phyloP scores from a whole-genome alignment of 352 stramenopile genomes.

The Aphanomyces stellatus region DNA sequence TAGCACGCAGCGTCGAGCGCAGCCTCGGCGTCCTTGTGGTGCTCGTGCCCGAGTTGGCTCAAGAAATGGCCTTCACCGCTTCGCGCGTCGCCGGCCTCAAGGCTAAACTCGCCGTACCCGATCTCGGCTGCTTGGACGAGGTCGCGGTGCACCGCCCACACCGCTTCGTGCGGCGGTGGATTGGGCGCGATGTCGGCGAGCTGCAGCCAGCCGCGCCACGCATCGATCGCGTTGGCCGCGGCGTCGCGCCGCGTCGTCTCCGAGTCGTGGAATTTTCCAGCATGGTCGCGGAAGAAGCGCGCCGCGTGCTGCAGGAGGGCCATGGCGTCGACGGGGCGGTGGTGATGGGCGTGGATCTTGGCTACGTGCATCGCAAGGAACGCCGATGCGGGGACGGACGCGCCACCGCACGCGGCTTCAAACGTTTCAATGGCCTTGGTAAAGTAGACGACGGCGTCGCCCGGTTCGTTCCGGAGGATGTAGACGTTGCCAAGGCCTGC shows the following conservation, averaged over 20 bases:
- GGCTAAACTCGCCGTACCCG: constrained; percentile 54
- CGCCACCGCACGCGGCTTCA: constrained; percentile 42
- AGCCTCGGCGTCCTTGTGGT: constrained; percentile 26
- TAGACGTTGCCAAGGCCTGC: constrained; percentile 48
- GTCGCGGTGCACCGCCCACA: constrained; percentile 33
- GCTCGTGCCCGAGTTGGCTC: constrained; percentile 28
- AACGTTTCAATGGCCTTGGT: constrained; percentile 41
- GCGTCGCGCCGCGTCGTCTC: constrained; percentile 49
- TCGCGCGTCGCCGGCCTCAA: constrained; percentile 42
- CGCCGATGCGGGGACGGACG: constrained; percentile 41
- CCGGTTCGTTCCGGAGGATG: constrained; percentile 27
- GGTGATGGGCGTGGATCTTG: constrained; percentile 38
- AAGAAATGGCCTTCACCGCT: constrained; percentile 34
- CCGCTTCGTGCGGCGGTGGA: no score
- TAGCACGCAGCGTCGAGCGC: constrained; percentile 6
- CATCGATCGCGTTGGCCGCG: constrained; percentile 45
- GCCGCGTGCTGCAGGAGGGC: constrained; percentile 31
- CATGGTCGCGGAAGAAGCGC: constrained; percentile 53
- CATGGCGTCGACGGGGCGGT: constrained; percentile 16
- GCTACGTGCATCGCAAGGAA: constrained; percentile 56
- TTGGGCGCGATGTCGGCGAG: constrained; percentile 33
- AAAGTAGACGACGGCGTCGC: constrained; percentile 39
- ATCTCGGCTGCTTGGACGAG: constrained; percentile 36
- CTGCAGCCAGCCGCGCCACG: constrained; percentile 40
- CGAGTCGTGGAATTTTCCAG: constrained; percentile 38